Percentiles rank a stretch among this genome's conserved stretches.
Evolutionary conservation across 2,329 filamentous ascomycete species (phyloP).

Genomic region (Aspergillus spinulosporus): DNA sequence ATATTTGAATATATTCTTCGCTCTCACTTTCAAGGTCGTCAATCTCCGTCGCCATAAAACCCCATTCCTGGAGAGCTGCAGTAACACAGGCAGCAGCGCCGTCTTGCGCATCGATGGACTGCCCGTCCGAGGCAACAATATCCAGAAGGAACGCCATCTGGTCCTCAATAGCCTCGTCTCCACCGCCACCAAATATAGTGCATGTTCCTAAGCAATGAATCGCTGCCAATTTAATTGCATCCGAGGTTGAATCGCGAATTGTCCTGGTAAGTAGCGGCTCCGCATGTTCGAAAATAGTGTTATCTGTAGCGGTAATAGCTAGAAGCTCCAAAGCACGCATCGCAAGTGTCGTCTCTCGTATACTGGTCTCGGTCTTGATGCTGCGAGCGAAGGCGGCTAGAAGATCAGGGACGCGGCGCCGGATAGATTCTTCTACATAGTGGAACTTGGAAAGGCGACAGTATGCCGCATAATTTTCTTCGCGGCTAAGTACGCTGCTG

Average conservation of each 20-base stretch:
- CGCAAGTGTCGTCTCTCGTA: slow-evolving; percentile 68
- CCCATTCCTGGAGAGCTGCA: slow-evolving; percentile 76
- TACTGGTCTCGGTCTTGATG: slow-evolving; percentile 66
- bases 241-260: slow-evolving; percentile 67
- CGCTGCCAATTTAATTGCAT: slow-evolving; percentile 65
- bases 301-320: slow-evolving; percentile 65
- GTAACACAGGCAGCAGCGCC: slow-evolving; percentile 67
- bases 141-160: slow-evolving; percentile 74
- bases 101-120: slow-evolving; percentile 69
- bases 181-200: slow-evolving; percentile 73
- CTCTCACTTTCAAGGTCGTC: slow-evolving; percentile 72
- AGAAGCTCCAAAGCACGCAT: slow-evolving; percentile 72
- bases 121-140: slow-evolving; percentile 76
- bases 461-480: slow-evolving; percentile 63
- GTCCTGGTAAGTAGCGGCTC: slow-evolving; percentile 60
- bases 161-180: slow-evolving; percentile 66
- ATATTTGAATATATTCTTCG: slow-evolving; percentile 72
- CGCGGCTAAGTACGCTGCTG: slow-evolving; percentile 70
- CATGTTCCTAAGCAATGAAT: slow-evolving; percentile 74
- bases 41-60: slow-evolving; percentile 73
- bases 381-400: slow-evolving; percentile 67
- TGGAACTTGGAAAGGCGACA: slow-evolving; percentile 67
- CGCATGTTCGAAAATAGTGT: slow-evolving; percentile 65
- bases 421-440: slow-evolving; percentile 64
- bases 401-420: slow-evolving; percentile 60